phyloP scores from a whole-genome alignment of 768 basidiomycete genomes.

The Mycena galericulata region DNA sequence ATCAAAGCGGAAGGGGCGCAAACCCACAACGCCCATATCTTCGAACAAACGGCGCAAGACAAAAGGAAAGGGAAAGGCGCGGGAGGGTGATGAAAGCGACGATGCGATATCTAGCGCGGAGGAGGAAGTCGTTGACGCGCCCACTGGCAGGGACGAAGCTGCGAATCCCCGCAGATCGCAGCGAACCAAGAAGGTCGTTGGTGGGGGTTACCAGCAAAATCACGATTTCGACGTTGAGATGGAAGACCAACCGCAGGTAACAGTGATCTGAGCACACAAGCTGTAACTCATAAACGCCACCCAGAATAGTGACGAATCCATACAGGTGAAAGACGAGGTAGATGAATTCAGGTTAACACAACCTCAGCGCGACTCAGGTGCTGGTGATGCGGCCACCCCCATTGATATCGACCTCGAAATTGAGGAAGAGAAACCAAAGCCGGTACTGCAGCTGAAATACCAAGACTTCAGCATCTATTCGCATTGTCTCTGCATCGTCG shows the following conservation, averaged over 20 bases:
- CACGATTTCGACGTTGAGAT: constrained; percentile 31
- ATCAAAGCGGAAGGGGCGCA: constrained; percentile 33
- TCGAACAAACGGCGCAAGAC: constrained; percentile 52
- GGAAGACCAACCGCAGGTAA: constrained; percentile 30
- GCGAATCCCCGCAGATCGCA: constrained; percentile 44
- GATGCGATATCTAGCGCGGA: constrained; percentile 35
- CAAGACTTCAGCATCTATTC: constrained; percentile 78
- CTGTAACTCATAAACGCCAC: constrained; percentile 14
- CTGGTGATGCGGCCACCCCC: constrained; percentile 36
- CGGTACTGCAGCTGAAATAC: constrained; percentile 72
- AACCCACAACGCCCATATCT: constrained; percentile 37
- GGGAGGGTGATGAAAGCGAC: constrained; percentile 39
- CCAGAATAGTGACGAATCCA: constrained; percentile 11
- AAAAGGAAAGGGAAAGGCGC: constrained; percentile 49
- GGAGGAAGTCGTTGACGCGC: constrained; percentile 41
- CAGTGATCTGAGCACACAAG: constrained; percentile 1
- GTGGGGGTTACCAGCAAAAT: constrained; percentile 43
- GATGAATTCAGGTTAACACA: constrained; percentile 15
- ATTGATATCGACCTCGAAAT: constrained; percentile 67
- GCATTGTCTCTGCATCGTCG: constrained; percentile 82
- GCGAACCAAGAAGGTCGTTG: constrained; percentile 43
- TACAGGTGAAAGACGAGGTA: constrained; percentile 38
- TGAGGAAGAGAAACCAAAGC: constrained; percentile 81
- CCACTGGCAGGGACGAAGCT: constrained; percentile 35
- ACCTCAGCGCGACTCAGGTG: constrained; percentile 12